Evolutionary conservation across 2,329 filamentous ascomycete genomes (phyloP), one percentile per base, ranked within the genome.

Genomic region (Cadophora sp.): DNA sequence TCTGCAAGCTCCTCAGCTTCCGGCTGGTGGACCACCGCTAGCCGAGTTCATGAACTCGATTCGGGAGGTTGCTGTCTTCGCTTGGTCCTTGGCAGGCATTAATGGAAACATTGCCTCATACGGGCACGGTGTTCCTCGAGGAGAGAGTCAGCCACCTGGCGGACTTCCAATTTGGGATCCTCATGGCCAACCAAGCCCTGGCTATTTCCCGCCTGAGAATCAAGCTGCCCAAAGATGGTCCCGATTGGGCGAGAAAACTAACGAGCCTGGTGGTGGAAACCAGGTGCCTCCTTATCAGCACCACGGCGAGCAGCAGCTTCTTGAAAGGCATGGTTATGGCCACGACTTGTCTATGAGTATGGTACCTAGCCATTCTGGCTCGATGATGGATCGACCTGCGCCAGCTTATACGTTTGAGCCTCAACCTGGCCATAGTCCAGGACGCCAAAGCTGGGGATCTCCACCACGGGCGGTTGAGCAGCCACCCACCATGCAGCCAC

Each of bases 51-150:
- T 96, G 91, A 85, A 86, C 65, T 91, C 90, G 2, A 97, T 97
- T 72, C 89, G 91, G 66, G 92, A 96, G 64, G 91, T 94, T 59
- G 92, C 92, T 1, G 91, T 96, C n/a, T 96, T 97, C 77, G 92
- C 92, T 11, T 97, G 92, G 92, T 91, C 90, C 1, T 80, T 95
- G 12, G 88, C 89, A 27, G 92, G 92, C 26, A 94, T 94, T 81
- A 95, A 96, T 77, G 91, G 91, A 16, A 90, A 88, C 50, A 80
- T 95, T 64, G 88, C 89, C 19, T 83, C 86, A 3, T 91, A 90
- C 74, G 83, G 87, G 56, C 83, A 82, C 4, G 91, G 92, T 2
- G 83, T 81, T 31, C 89, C 91, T 0, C 81, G 79, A 24, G 90
- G 87, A n/a, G 87, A 91, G 69, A 84, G 89, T 34, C 82, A 88